Conservation (phyloP, 352 stramenopile species). For the Phytophthora sp. region DNA sequence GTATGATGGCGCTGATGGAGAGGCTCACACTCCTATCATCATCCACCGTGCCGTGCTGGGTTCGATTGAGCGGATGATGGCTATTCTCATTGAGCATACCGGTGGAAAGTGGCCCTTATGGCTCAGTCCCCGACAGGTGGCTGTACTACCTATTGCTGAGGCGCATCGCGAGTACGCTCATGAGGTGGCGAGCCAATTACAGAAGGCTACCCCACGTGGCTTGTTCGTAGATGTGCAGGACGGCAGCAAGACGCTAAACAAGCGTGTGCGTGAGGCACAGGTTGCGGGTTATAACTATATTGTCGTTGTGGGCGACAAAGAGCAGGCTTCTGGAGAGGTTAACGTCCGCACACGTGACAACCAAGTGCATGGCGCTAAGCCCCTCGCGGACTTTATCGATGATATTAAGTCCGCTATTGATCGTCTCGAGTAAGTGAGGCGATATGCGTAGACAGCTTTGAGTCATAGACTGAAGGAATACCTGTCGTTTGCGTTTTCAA, state of each 20-base stretch:
- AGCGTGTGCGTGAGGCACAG: constrained; percentile 80
- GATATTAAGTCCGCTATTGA: constrained; percentile 62
- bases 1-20: constrained; percentile 90
- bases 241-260: constrained; percentile 86
- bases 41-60: constrained; percentile 97
- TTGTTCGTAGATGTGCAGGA: constrained; percentile 79
- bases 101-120: constrained; percentile 97
- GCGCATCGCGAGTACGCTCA: constrained; percentile 68
- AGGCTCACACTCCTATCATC: constrained; percentile 96
- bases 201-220: constrained; percentile 37
- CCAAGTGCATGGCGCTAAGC: constrained; percentile 73
- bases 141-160: constrained; percentile 74
- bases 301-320: constrained; percentile 80
- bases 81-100: constrained; percentile 97
- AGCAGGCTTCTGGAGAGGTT: constrained; percentile 55
- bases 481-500: constrained; percentile 1
- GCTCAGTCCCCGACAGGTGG: constrained; percentile 88
- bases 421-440: constrained; percentile 58
- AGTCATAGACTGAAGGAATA: no score
- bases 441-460: constrained; percentile 7
- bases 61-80: constrained; percentile 98
- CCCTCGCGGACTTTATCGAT: constrained; percentile 57
- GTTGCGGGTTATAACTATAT: constrained; percentile 89
- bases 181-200: constrained; percentile 52
- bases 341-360: constrained; percentile 88